These are phyloP conservation scores for Lactuca sativa DNA, from an alignment of 129 eudicot genomes.

Conservation along the genomic window DNA sequence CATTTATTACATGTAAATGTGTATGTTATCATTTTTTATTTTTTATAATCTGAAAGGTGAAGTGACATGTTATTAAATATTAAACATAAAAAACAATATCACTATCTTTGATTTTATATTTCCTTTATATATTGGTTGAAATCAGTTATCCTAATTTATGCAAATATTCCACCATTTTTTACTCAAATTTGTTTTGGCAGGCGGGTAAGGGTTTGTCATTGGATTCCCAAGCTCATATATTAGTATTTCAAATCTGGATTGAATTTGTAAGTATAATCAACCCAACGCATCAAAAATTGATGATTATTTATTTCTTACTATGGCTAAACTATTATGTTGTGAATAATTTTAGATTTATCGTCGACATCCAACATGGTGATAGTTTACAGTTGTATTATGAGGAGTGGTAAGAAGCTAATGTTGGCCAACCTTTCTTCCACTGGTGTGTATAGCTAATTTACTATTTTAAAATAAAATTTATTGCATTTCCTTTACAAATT, in stretches of 20 bases:
- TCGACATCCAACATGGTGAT: slow-evolving; percentile 89
- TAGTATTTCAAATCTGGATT: slow-evolving; percentile 97
- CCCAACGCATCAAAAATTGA: background rate
- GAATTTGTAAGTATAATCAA: slow-evolving; percentile 65
- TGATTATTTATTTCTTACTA: background rate
- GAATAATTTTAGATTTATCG: slow-evolving; percentile 70
- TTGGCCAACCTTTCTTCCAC: slow-evolving; percentile 93
- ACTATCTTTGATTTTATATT: too few relatives aligned
- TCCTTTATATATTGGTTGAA: too few relatives aligned
- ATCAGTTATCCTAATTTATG: too few relatives aligned
- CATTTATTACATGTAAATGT: too few relatives aligned
- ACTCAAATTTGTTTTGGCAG: slow-evolving; percentile 35
- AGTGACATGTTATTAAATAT: too few relatives aligned
- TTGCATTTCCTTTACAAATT: background rate
- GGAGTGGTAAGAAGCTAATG: slow-evolving; percentile 78
- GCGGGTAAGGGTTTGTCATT: slow-evolving; percentile 87
- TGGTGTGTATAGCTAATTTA: slow-evolving; percentile 49
- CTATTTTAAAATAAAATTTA: background rate
- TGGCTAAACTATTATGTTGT: background rate
- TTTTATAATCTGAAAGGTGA: too few relatives aligned
- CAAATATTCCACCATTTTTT: too few relatives aligned
- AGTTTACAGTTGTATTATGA: slow-evolving; percentile 74
- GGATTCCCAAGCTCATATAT: slow-evolving; percentile 80
- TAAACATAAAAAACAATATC: too few relatives aligned
- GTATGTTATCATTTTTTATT: too few relatives aligned